A percentile compares a stretch with the other conserved stretches of the same genome.
Conservation (phyloP, 805 yeast genomes). For the Candida odintsovae region DNA sequence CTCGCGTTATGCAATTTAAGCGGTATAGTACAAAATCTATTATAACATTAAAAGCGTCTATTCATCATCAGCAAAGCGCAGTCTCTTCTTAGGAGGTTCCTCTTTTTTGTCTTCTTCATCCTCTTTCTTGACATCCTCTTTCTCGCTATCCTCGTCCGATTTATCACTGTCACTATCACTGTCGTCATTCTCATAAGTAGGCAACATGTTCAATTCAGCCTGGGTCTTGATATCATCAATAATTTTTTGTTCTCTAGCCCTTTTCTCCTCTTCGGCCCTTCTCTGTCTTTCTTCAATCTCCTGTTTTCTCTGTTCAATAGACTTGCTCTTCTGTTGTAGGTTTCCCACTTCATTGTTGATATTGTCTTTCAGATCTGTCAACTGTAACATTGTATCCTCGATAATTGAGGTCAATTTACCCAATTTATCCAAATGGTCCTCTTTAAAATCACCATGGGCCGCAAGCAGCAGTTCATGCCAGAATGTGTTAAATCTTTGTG, state of each 20-base stretch:
- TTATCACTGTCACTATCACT: slow-evolving; percentile 8
- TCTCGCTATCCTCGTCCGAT: not conserved
- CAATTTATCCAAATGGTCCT: slow-evolving; percentile 5
- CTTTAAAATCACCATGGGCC: slow-evolving; percentile 14
- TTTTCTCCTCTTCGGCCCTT: slow-evolving; percentile 10
- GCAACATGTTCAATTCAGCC: slow-evolving; percentile 14
- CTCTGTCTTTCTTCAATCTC: slow-evolving; percentile 13
- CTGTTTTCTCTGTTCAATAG: slow-evolving; percentile 8
- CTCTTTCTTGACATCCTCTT: not conserved
- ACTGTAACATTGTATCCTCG: slow-evolving; percentile 11
- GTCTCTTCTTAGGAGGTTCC: slow-evolving; percentile 5
- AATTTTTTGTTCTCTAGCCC: slow-evolving; percentile 1
- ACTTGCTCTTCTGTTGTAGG: slow-evolving; percentile 2
- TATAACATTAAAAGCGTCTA: not conserved
- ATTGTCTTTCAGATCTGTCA: slow-evolving; percentile 14
- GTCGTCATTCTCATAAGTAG: slow-evolving; percentile 17
- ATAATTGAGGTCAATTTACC: slow-evolving; percentile 6
- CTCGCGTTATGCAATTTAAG: too few relatives aligned
- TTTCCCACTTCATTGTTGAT: slow-evolving; percentile 10
- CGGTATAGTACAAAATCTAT: too few relatives aligned
- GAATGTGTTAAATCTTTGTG: slow-evolving; percentile 14
- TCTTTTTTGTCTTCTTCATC: not conserved
- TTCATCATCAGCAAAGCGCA: slow-evolving; percentile 11
- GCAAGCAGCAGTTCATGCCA: slow-evolving; percentile 17
- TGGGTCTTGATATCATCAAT: slow-evolving; percentile 8